Percentiles rank a stretch among this genome's conserved stretches.
These are phyloP conservation scores for Trichomonas gallinae DNA, from an alignment of 208 protist genomes.

Conservation along the genomic window DNA sequence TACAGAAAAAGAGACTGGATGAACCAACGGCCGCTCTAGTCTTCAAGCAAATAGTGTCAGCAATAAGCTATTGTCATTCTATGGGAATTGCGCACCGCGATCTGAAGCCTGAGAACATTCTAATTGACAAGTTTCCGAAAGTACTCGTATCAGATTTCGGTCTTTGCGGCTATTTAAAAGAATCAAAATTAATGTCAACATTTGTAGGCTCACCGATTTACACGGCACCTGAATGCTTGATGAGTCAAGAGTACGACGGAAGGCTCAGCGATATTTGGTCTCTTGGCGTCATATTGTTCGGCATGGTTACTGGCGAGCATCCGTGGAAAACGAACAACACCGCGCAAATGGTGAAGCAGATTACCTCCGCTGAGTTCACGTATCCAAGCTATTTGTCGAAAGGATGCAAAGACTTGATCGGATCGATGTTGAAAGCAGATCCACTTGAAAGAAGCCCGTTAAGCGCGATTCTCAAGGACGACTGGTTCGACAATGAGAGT, in stretches of 20 bases:
- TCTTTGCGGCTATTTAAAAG: constrained; percentile 36
- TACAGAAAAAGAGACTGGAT: neutral
- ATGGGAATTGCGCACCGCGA: constrained; percentile 31
- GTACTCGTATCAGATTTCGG: constrained; percentile 43
- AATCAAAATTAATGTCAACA: constrained; percentile 2
- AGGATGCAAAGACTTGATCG: neutral
- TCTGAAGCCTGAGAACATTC: constrained; percentile 39
- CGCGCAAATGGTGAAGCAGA: neutral
- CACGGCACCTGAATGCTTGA: constrained; percentile 36
- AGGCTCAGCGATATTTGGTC: neutral
- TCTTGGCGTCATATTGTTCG: neutral
- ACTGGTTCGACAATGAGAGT: neutral
- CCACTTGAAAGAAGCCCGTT: neutral
- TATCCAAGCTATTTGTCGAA: neutral
- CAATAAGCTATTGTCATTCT: neutral
- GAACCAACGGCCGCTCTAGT: neutral
- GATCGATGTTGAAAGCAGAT: neutral
- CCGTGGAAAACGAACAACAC: neutral
- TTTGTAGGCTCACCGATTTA: constrained; percentile 36
- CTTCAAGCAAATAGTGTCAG: neutral
- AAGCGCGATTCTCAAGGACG: neutral
- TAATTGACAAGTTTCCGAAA: constrained; percentile 24
- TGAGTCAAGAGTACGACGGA: constrained; percentile 1
- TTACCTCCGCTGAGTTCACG: neutral
- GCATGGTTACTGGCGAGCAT: neutral